These are phyloP conservation scores for Fusarium sambucinum DNA, from an alignment of 2,329 filamentous ascomycete species.

Conservation along the genomic window DNA sequence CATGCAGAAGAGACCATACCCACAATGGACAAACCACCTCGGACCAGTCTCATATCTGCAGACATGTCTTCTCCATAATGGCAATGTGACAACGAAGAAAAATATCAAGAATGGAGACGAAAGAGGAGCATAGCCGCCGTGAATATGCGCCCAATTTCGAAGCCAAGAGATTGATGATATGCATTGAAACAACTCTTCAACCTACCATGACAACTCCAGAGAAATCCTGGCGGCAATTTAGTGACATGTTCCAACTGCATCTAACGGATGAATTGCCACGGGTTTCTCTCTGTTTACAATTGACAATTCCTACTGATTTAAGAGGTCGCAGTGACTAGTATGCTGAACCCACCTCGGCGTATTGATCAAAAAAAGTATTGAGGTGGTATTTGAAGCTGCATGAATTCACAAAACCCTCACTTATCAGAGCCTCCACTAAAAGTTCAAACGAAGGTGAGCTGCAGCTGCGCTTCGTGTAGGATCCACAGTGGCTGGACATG, in stretches of 20 bases:
- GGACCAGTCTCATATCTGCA: not conserved
- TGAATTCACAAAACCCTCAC: constrained; percentile 29
- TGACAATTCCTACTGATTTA: constrained; percentile 26
- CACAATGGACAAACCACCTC: constrained; percentile 37
- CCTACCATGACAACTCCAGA: constrained; percentile 5
- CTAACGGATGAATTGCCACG: constrained; percentile 1
- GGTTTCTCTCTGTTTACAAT: constrained; percentile 22
- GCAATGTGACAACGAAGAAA: constrained; percentile 17
- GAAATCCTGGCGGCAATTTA: constrained; percentile 5
- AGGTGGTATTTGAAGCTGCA: constrained; percentile 20
- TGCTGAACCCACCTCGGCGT: constrained; percentile 1
- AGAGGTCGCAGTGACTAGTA: constrained; percentile 7
- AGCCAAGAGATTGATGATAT: constrained; percentile 16
- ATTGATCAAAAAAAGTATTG: not conserved
- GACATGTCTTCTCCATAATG: constrained; percentile 16
- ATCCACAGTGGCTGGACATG: constrained; percentile 40
- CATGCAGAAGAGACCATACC: constrained; percentile 20
- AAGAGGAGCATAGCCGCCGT: constrained; percentile 17
- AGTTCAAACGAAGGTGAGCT: constrained; percentile 40
- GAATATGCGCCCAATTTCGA: constrained; percentile 15
- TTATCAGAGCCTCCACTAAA: constrained; percentile 15
- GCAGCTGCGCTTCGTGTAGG: constrained; percentile 34
- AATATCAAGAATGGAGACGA: not conserved
- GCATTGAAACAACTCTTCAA: constrained; percentile 15
- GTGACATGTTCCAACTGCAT: not conserved